These are phyloP conservation scores for Lathyrus aphaca DNA, from an alignment of 306 rosid species.

Conservation along the genomic window DNA sequence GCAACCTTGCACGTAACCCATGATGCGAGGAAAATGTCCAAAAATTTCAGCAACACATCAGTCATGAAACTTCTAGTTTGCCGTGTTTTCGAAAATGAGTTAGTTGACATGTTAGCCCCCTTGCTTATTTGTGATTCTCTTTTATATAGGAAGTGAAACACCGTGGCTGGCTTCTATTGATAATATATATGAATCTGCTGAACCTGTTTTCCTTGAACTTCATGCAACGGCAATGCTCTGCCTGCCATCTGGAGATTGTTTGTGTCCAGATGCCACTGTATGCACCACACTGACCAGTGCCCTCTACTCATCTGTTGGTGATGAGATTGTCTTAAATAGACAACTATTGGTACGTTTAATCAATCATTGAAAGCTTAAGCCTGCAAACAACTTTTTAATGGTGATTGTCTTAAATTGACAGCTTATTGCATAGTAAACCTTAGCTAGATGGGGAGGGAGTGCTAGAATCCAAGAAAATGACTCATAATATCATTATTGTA, in stretches of 20 bases:
- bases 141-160: conserved; percentile 67
- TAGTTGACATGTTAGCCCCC: conserved; percentile 21
- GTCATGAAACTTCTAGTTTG: conserved; percentile 3
- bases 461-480: neutral
- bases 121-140: conserved; percentile 26
- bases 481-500: neutral
- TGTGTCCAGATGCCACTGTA: conserved; percentile 86
- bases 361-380: conserved; percentile 31
- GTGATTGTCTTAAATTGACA: neutral
- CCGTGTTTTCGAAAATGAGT: conserved; percentile 16
- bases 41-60: conserved; percentile 29
- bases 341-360: conserved; percentile 70
- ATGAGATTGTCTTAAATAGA: conserved; percentile 68
- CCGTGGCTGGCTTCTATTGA: conserved; percentile 69
- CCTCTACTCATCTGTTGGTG: conserved; percentile 73
- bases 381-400: conserved; percentile 7
- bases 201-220: conserved; percentile 80
- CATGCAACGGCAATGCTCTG: conserved; percentile 93
- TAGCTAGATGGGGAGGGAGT: conserved; percentile 5
- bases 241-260: conserved; percentile 89
- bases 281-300: conserved; percentile 84
- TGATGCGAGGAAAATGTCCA: conserved; percentile 21
- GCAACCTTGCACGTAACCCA: conserved; percentile 21
- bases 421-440: conserved; percentile 4
- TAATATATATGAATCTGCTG: conserved; percentile 51